Evolutionary conservation across 2,329 filamentous ascomycete genomes (phyloP).

Genomic region (Verticillium klebahnii): DNA sequence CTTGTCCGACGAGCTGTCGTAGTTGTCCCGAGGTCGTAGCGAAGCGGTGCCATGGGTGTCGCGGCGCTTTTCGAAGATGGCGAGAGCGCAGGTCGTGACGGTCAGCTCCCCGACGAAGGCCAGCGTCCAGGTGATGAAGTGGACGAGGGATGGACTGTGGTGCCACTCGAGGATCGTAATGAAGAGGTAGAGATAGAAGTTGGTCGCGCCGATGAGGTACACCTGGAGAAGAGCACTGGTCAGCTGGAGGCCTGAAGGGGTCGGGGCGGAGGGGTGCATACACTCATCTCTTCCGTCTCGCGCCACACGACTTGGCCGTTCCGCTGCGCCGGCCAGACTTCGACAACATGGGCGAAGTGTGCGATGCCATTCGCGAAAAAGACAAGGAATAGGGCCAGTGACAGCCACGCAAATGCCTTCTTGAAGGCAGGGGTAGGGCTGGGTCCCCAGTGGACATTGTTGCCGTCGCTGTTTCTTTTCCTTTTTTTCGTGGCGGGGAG

Average conservation of each 20-base stretch:
- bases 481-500: conserved; percentile 63
- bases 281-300: conserved; percentile 74
- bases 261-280: conserved; percentile 37
- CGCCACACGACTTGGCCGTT: conserved; percentile 58
- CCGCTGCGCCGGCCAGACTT: conserved; percentile 1
- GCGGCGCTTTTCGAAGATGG: conserved; percentile 57
- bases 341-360: conserved; percentile 12
- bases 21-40: conserved; percentile 17
- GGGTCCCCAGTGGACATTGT: conserved; percentile 34
- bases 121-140: conserved; percentile 74
- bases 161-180: conserved; percentile 82
- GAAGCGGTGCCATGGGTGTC: conserved; percentile 31
- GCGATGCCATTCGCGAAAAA: conserved; percentile 72
- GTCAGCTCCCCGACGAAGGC: conserved; percentile 68
- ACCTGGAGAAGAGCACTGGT: conserved; percentile 48
- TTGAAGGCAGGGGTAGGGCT: conserved; percentile 52
- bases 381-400: conserved; percentile 64
- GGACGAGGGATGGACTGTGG: conserved; percentile 73
- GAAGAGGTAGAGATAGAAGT: conserved; percentile 80
- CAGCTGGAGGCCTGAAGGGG: background rate
- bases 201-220: conserved; percentile 78
- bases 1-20: conserved; percentile 4
- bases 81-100: conserved; percentile 64
- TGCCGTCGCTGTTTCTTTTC: conserved; percentile 23
- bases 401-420: conserved; percentile 70